Evolutionary conservation across 176 grass and related monocot species (phyloP).

Genomic region (Chloris gayana): DNA sequence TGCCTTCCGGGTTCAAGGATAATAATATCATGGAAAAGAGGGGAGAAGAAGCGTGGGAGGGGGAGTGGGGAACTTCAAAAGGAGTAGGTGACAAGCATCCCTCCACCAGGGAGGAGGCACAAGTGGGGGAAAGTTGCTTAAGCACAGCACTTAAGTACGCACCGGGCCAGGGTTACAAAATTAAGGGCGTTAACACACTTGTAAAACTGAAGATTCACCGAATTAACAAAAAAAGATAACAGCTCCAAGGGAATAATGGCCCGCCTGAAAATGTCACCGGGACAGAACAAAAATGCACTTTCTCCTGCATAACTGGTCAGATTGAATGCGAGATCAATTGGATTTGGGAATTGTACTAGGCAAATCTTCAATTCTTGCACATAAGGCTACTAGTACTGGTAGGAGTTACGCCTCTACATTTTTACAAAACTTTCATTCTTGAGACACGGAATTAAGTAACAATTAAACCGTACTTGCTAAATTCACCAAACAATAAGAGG

Average conservation of each 20-base stretch:
- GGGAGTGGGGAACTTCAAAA: constrained; percentile 50
- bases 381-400: background rate
- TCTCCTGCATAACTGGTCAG: constrained; percentile 18
- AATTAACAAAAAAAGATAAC: constrained; percentile 26
- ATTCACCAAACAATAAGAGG: background rate
- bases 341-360: background rate
- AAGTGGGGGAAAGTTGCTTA: constrained; percentile 39
- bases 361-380: constrained; percentile 28
- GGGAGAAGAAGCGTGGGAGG: constrained; percentile 32
- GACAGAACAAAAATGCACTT: background rate
- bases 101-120: constrained; percentile 44
- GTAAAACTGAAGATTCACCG: constrained; percentile 36
- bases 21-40: constrained; percentile 20
- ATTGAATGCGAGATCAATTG: constrained; percentile 28
- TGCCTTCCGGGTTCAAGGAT: constrained; percentile 29
- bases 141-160: constrained; percentile 42
- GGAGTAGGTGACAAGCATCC: constrained; percentile 91
- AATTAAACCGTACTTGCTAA: background rate
- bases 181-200: constrained; percentile 30
- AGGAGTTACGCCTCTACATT: constrained; percentile 14
- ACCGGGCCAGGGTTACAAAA: background rate
- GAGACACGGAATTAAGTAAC: background rate
- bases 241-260: background rate
- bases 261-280: background rate
- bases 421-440: background rate